These are phyloP conservation scores for Paraleonurus japonicus DNA, from an alignment of 257 asterid species.

Conservation along the genomic window DNA sequence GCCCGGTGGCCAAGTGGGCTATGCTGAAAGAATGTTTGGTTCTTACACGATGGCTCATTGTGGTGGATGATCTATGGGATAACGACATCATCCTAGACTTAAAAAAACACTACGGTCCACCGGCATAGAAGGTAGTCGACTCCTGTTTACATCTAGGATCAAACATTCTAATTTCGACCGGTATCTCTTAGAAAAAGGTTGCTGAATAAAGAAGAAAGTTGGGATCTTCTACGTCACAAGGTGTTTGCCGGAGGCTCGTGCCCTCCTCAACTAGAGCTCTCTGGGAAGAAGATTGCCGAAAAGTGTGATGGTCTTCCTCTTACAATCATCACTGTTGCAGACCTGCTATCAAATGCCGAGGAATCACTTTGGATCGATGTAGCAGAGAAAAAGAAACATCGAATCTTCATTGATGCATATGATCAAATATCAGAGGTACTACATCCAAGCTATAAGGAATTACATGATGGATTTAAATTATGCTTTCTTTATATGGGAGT, in stretches of 20 bases:
- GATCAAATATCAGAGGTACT: not conserved
- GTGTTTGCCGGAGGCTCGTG: not conserved
- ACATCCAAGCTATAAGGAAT: not conserved
- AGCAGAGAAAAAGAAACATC: not conserved
- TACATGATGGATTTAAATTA: not conserved
- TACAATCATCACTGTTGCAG: not conserved
- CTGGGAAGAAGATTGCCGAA: not conserved
- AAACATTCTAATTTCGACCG: not conserved
- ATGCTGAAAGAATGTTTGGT: no score
- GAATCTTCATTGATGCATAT: not conserved
- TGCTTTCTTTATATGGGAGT: not conserved
- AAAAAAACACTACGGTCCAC: no score
- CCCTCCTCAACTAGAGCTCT: not conserved
- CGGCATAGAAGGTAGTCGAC: constrained; percentile 11
- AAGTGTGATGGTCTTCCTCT: constrained; percentile 12
- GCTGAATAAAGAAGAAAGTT: not conserved
- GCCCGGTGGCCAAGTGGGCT: no score
- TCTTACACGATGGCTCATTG: no score
- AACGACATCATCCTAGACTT: no score
- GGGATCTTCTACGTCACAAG: not conserved
- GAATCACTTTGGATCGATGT: not conserved
- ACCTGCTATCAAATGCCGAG: not conserved
- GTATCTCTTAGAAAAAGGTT: not conserved
- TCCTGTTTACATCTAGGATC: constrained; percentile 25
- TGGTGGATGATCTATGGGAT: no score